Conservation (phyloP, 2,329 filamentous ascomycete genomes). For the Thielaviopsis cerberus region DNA sequence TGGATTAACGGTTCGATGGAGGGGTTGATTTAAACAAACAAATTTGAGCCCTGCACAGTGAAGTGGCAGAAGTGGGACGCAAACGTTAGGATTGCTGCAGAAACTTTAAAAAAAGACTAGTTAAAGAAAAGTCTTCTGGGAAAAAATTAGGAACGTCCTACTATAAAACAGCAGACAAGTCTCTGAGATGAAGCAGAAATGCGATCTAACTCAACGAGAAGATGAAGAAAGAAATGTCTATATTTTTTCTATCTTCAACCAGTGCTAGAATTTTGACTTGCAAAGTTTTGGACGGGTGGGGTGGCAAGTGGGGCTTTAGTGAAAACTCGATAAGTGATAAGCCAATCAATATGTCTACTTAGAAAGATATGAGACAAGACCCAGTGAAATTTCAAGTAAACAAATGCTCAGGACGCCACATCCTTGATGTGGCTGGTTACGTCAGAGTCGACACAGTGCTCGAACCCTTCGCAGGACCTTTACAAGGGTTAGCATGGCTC, state of each 20-base stretch:
- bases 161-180: not conserved
- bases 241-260: not conserved
- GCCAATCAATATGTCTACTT: constrained; percentile 9
- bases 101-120: not conserved
- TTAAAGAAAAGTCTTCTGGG: not conserved
- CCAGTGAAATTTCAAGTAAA: not conserved
- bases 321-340: constrained; percentile 9
- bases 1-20: constrained; percentile 4
- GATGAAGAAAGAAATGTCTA: not conserved
- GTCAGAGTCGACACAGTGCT: not conserved
- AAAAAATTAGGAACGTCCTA: not conserved
- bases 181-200: not conserved
- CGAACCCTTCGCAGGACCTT: not conserved
- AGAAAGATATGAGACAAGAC: not conserved
- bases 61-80: constrained; percentile 4
- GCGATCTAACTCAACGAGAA: constrained; percentile 3
- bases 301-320: constrained; percentile 6
- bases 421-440: not conserved
- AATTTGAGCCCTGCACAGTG: constrained; percentile 7
- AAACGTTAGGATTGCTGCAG: not conserved
- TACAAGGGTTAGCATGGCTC: not conserved
- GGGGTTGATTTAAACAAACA: constrained; percentile 7
- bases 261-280: not conserved
- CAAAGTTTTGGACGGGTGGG: constrained; percentile 11
- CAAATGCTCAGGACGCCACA: not conserved